These are phyloP conservation scores for Platanthera guangdongensis DNA, from an alignment of 106 monocot genomes.

Conservation along the genomic window DNA sequence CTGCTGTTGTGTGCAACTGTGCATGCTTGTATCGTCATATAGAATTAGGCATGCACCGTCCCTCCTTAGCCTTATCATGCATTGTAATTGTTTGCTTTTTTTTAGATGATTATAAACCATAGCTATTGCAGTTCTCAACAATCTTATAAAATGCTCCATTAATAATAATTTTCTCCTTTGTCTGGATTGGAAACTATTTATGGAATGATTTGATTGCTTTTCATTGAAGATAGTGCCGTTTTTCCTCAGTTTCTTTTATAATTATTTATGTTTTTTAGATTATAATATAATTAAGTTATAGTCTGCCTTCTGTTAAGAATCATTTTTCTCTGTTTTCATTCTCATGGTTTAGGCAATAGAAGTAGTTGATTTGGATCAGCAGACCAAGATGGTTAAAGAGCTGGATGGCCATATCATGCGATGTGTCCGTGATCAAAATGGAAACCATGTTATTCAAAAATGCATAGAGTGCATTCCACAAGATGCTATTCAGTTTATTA, in stretches of 20 bases:
- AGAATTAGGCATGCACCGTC: no score
- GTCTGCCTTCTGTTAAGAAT: background rate
- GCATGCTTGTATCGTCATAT: no score
- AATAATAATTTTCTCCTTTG: background rate
- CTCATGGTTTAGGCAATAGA: constrained; percentile 33
- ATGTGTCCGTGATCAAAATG: constrained; percentile 63
- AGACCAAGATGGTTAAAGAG: constrained; percentile 46
- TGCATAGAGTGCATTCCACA: constrained; percentile 37
- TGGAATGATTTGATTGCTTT: background rate
- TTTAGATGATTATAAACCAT: background rate
- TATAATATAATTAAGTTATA: background rate
- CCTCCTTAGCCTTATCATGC: no score
- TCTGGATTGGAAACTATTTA: background rate
- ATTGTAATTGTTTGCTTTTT: background rate
- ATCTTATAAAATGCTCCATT: background rate
- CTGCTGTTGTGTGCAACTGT: no score
- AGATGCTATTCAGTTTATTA: constrained; percentile 36
- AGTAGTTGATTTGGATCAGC: constrained; percentile 53
- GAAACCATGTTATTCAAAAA: constrained; percentile 71
- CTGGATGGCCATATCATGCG: constrained; percentile 46
- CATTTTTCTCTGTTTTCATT: background rate
- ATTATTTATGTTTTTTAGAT: background rate
- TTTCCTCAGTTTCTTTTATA: background rate
- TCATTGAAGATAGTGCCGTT: background rate
- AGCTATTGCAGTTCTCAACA: background rate